A percentile compares a stretch with the other conserved stretches of the same genome.
Conservation (phyloP, 805 yeast species). For the Candida ortonii region DNA sequence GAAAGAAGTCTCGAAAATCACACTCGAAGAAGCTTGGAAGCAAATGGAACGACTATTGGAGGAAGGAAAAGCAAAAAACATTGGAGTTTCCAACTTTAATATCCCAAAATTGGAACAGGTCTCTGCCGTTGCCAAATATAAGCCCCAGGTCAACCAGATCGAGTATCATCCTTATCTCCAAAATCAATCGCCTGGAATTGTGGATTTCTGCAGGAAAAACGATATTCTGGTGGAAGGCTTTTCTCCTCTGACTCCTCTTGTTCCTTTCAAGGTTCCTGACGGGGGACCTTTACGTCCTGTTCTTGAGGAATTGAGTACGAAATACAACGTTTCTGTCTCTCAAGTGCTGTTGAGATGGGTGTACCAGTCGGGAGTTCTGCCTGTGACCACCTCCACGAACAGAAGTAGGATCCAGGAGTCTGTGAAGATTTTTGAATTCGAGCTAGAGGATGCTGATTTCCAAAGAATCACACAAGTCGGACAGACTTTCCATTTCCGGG, state of each 20-base stretch:
- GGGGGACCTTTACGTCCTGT: conserved; percentile 39
- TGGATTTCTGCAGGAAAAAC: conserved; percentile 48
- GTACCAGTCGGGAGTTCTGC: conserved; percentile 59
- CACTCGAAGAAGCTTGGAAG: conserved; percentile 50
- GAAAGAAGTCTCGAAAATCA: conserved; percentile 40
- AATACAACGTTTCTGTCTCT: conserved; percentile 59
- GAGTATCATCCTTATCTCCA: conserved; percentile 67
- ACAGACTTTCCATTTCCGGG: conserved; percentile 23
- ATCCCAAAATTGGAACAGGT: conserved; percentile 43
- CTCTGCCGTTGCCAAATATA: conserved; percentile 39
- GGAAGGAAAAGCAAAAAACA: conserved; percentile 45
- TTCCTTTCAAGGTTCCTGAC: conserved; percentile 35
- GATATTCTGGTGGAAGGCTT: conserved; percentile 60
- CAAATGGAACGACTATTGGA: conserved; percentile 42
- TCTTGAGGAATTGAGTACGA: conserved; percentile 43
- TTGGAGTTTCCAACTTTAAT: conserved; percentile 64
- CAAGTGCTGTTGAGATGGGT: conserved; percentile 71
- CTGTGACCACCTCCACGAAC: conserved; percentile 71
- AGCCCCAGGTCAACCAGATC: conserved; percentile 66
- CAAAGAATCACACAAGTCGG: conserved; percentile 43
- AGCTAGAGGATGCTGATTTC: conserved; percentile 51
- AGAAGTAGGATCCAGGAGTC: conserved; percentile 54
- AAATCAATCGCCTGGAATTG: conserved; percentile 56
- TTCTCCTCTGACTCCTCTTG: conserved; percentile 66
- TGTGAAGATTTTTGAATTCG: conserved; percentile 53